Base-by-base conservation (phyloP, 2,329 filamentous ascomycete species). In the Fusarium sp. region DNA sequence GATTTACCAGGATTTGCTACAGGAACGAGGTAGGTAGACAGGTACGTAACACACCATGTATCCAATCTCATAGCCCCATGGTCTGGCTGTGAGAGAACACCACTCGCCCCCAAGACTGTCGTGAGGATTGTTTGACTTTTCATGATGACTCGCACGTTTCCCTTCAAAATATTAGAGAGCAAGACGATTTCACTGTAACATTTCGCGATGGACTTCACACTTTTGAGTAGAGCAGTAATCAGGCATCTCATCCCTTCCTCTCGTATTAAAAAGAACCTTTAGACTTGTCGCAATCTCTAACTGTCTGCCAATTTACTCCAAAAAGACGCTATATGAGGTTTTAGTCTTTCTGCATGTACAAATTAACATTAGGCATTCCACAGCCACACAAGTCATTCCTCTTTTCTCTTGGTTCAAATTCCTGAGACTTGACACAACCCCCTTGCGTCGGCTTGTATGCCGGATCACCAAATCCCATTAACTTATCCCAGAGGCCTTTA, bases 1-100 rank as follows among this genome's bases (percentile, higher is more conserved):
- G 35, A 10, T 28, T 13, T 15, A 24, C 8, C 10, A 13, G 41
- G 26, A 41, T 26, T 62, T 18, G 22, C 18, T 17, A 48, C 38
- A 6, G 44, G 57, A 14, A 48, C 47, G 47, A 65, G 26, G 12
- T 63, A 65, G 22, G 57, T 63, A 28, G 57, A 63, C 5, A 65
- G 18, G 32, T 63, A 65, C 9, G 56, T 54, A 24, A 63, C 22
- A 3, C 63, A 65, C 32, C 39, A 54, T 28, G 57, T 63, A n/a
- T 53, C 56, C 14, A 41, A 18, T 0, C 14, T 36, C 60, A 50
- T 41, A 6, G 13, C 32, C 10, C 30, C 39, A 32, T 57, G 32
- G 20, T 47, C 39, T 13, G 20, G 18, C 6, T 3, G 22, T 17
- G 51, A 63, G 12, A 44, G 30, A n/a, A 15, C n/a, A 26, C 50